Percentiles rank a stretch among this genome's conserved stretches.
Evolutionary conservation across 768 basidiomycete genomes (phyloP).

Genomic region (Leccinellum albellum): DNA sequence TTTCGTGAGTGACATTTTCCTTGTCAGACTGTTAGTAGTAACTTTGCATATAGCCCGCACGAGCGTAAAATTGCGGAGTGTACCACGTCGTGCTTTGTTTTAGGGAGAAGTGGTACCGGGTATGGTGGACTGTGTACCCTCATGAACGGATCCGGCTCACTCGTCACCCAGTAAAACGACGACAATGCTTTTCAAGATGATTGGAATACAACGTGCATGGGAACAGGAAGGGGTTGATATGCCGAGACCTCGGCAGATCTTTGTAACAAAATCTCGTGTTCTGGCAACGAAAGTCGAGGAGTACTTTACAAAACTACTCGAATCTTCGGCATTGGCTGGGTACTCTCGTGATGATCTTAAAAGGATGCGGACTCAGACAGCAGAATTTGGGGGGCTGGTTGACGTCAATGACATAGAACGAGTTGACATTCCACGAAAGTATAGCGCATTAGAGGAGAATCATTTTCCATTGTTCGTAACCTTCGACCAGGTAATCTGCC

Average conservation of each 20-base stretch:
- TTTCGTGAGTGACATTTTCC: conserved; percentile 15
- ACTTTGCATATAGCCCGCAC: conserved; percentile 30
- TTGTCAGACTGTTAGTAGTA: conserved; percentile 12
- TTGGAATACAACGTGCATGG: conserved; percentile 60
- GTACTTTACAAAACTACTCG: conserved; percentile 52
- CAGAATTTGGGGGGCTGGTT: conserved; percentile 13
- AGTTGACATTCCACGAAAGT: conserved; percentile 39
- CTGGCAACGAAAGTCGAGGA: conserved; percentile 70
- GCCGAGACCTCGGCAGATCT: conserved; percentile 60
- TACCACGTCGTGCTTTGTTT: conserved; percentile 56
- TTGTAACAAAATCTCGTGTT: conserved; percentile 66
- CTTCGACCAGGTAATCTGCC: conserved; percentile 49
- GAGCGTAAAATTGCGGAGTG: conserved; percentile 61
- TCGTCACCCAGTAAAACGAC: conserved; percentile 57
- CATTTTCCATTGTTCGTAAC: conserved; percentile 73
- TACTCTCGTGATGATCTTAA: conserved; percentile 39
- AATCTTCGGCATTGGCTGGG: conserved; percentile 38
- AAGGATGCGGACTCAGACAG: conserved; percentile 17
- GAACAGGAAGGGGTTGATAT: conserved; percentile 30
- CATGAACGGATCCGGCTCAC: neutral
- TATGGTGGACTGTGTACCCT: conserved; percentile 21
- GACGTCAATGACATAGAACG: conserved; percentile 34
- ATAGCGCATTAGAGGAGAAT: conserved; percentile 51
- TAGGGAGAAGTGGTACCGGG: conserved; percentile 76
- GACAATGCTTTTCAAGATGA: conserved; percentile 74